Percentiles rank a stretch among this genome's conserved stretches.
phyloP scores from a whole-genome alignment of 2,329 filamentous ascomycete species.

The Phialophora macrospora region DNA sequence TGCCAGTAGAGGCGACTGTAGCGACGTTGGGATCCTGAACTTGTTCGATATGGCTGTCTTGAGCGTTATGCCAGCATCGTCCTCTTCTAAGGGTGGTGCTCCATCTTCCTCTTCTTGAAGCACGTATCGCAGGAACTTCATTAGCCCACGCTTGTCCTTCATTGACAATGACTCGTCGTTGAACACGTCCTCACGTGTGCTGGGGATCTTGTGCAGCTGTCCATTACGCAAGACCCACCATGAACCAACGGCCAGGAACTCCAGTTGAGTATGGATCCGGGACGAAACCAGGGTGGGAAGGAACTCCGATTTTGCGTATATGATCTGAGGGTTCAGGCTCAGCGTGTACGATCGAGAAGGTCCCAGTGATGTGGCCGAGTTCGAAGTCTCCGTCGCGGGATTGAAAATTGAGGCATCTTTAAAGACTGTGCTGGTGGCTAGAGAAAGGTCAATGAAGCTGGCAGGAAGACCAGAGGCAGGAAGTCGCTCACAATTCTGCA shows the following conservation, averaged over 20 bases:
- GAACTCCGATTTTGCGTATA: slow-evolving; percentile 81
- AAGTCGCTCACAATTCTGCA: slow-evolving; percentile 45
- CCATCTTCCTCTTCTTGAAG: slow-evolving; percentile 65
- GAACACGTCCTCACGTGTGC: slow-evolving; percentile 90
- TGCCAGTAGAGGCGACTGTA: slow-evolving; percentile 69
- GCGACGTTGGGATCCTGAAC: slow-evolving; percentile 69
- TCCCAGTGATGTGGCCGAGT: slow-evolving; percentile 53
- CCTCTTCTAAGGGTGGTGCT: slow-evolving; percentile 55
- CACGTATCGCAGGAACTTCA: slow-evolving; percentile 93
- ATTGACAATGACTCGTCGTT: slow-evolving; percentile 74
- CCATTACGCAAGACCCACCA: slow-evolving; percentile 73
- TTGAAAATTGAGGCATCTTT: slow-evolving; percentile 48
- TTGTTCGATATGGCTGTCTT: slow-evolving; percentile 53
- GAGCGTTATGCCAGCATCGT: slow-evolving; percentile 61
- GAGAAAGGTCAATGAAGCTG: slow-evolving; percentile 3
- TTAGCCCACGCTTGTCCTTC: slow-evolving; percentile 81
- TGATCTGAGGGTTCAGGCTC: slow-evolving; percentile 80
- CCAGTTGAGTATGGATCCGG: slow-evolving; percentile 82
- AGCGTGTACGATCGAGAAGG: slow-evolving; percentile 79
- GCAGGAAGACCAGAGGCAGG: neutral
- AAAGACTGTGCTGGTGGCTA: slow-evolving; percentile 43
- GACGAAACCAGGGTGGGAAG: slow-evolving; percentile 85
- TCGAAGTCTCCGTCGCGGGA: slow-evolving; percentile 36
- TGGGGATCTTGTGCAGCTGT: slow-evolving; percentile 73
- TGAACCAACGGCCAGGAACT: slow-evolving; percentile 90